These are phyloP conservation scores for Plicaturopsis crispa DNA, from an alignment of 768 basidiomycete species.

Conservation along the genomic window DNA sequence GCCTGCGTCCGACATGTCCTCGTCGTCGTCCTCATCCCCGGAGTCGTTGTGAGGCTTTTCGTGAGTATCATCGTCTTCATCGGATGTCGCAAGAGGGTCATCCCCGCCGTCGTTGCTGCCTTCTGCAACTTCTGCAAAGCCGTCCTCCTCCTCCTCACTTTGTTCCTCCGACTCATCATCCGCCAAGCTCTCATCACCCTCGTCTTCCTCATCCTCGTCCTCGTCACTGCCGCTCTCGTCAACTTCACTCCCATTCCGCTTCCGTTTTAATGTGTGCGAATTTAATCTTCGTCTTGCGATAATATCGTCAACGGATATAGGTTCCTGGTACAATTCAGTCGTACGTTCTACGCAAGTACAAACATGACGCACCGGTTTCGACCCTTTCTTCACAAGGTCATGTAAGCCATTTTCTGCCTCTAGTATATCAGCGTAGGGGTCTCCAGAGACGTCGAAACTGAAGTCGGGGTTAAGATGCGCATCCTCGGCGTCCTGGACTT, in stretches of 20 bases:
- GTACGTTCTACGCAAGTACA: conserved; percentile 1
- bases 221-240: conserved; percentile 25
- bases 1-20: conserved; percentile 27
- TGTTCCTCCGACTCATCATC: conserved; percentile 22
- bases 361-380: conserved; percentile 45
- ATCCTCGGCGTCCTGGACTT: conserved; percentile 37
- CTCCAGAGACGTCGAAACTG: conserved; percentile 70
- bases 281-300: conserved; percentile 62
- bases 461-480: conserved; percentile 74
- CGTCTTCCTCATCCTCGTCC: conserved; percentile 30
- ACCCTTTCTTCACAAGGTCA: conserved; percentile 55
- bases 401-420: conserved; percentile 30
- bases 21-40: conserved; percentile 20
- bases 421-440: conserved; percentile 55
- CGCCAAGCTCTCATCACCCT: conserved; percentile 40
- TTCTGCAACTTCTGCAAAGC: conserved; percentile 22
- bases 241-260: conserved; percentile 33
- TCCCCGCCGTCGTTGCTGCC: conserved; percentile 25
- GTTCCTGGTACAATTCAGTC: conserved; percentile 34
- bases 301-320: conserved; percentile 89
- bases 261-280: conserved; percentile 48
- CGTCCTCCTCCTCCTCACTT: conserved; percentile 20
- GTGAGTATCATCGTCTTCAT: conserved; percentile 28
- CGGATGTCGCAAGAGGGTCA: conserved; percentile 19
- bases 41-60: conserved; percentile 22